Percentiles rank a stretch among this genome's conserved stretches.
phyloP scores from a whole-genome alignment of 148 eudicot genomes.

The Arctostaphylos glauca region DNA sequence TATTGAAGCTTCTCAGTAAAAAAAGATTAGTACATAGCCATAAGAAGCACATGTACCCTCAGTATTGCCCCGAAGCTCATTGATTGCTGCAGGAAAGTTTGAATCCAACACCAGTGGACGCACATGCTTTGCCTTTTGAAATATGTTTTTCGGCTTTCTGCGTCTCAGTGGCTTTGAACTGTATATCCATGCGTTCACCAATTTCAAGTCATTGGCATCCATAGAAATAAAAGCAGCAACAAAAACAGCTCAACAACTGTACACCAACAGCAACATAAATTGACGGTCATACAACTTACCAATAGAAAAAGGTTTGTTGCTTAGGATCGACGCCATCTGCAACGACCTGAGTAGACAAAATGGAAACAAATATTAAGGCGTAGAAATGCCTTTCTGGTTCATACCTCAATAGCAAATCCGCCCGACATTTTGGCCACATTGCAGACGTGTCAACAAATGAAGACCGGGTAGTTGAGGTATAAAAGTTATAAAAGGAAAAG shows the following conservation, averaged over 20 bases:
- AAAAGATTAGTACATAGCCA: neutral
- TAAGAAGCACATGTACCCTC: conserved; percentile 47
- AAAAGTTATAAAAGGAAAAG: neutral
- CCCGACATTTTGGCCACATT: neutral
- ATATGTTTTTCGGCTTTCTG: conserved; percentile 40
- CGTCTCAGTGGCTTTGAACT: conserved; percentile 65
- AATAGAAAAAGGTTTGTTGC: conserved; percentile 61
- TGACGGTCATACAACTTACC: conserved; percentile 40
- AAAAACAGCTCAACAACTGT: neutral
- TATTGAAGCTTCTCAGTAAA: neutral
- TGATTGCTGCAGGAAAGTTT: conserved; percentile 41
- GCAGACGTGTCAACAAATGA: neutral
- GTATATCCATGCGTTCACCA: conserved; percentile 14
- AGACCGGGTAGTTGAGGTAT: neutral
- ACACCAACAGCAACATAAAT: neutral
- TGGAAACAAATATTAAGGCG: neutral
- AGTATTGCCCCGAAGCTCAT: conserved; percentile 55
- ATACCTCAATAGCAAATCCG: neutral
- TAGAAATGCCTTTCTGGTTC: conserved; percentile 1
- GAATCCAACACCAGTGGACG: conserved; percentile 62
- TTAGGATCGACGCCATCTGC: conserved; percentile 74
- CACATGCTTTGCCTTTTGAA: conserved; percentile 45
- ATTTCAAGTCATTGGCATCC: conserved; percentile 11
- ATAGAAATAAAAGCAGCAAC: neutral
- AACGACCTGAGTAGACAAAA: conserved; percentile 43